Evolutionary conservation across 805 yeast species (phyloP).

Genomic region (Yarrowia bubula): DNA sequence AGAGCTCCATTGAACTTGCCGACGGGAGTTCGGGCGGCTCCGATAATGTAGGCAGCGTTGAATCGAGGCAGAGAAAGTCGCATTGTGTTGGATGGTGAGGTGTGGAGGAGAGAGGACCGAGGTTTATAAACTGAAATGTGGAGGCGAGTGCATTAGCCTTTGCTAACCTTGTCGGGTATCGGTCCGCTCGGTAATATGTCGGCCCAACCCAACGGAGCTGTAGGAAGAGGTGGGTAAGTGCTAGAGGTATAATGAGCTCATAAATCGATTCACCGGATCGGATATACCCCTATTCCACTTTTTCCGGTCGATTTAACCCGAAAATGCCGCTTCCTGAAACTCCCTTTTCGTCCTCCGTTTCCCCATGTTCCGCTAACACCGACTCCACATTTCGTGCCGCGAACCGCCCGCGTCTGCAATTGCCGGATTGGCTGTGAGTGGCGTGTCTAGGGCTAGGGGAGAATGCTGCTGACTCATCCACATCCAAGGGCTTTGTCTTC

Average conservation of each 20-base stretch:
- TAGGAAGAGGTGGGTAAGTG: not conserved
- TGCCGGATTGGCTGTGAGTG: not conserved
- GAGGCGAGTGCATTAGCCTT: not conserved
- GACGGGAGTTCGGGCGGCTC: conserved; percentile 89
- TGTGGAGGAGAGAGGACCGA: not conserved
- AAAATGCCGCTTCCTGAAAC: no score
- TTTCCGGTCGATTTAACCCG: no score
- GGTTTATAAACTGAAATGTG: not conserved
- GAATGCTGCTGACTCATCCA: no score
- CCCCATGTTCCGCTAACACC: not conserved
- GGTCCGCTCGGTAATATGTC: conserved; percentile 26
- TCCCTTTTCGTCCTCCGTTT: not conserved
- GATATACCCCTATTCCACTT: no score
- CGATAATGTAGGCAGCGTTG: conserved; percentile 68
- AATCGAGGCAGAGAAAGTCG: conserved; percentile 25
- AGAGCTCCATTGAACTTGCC: conserved; percentile 88
- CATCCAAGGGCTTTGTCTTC: not conserved
- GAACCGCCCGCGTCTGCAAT: conserved; percentile 3
- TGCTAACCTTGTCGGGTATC: conserved; percentile 25
- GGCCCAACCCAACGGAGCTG: not conserved
- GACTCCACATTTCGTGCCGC: conserved; percentile 1
- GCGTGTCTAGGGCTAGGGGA: not conserved
- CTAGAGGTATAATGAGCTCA: no score
- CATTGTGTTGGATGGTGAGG: conserved; percentile 6
- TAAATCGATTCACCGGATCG: no score